Evolutionary conservation across 495 filamentous ascomycete species (phyloP).

Genomic region (Penicillium canescens): DNA sequence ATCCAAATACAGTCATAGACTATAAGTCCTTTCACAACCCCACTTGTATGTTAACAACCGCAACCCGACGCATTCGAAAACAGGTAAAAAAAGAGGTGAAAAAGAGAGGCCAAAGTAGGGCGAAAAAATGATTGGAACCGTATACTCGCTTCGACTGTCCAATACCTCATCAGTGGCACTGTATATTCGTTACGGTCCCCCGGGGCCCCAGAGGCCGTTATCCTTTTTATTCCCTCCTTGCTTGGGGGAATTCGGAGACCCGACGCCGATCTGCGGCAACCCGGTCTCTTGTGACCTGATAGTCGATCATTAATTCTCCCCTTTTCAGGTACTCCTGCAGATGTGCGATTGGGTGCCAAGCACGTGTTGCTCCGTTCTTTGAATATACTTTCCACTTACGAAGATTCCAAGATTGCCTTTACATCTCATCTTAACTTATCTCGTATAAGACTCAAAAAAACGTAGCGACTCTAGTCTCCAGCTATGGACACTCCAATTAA

Average conservation of each 20-base stretch:
- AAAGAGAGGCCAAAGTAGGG: too few relatives aligned
- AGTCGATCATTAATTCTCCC: not conserved
- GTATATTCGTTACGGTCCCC: too few relatives aligned
- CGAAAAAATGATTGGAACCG: too few relatives aligned
- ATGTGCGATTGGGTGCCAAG: not conserved
- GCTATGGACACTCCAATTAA: conserved; percentile 11
- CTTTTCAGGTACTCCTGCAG: not conserved
- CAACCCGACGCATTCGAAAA: too few relatives aligned
- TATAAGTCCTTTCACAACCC: too few relatives aligned
- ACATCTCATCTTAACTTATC: too few relatives aligned
- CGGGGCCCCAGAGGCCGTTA: not conserved
- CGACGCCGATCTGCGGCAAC: conserved; percentile 8
- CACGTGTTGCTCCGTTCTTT: not conserved
- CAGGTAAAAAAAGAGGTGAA: too few relatives aligned
- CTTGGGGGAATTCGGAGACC: not conserved
- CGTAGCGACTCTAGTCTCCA: conserved; percentile 1
- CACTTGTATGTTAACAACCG: too few relatives aligned
- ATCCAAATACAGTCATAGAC: too few relatives aligned
- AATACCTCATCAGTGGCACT: too few relatives aligned
- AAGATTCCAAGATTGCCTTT: too few relatives aligned
- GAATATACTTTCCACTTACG: not conserved
- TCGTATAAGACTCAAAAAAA: not conserved
- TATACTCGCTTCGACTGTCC: too few relatives aligned
- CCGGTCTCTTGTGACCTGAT: conserved; percentile 3
- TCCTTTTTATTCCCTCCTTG: not conserved